Evolutionary conservation across 805 yeast genomes (phyloP).

Genomic region (Komagataella populi): DNA sequence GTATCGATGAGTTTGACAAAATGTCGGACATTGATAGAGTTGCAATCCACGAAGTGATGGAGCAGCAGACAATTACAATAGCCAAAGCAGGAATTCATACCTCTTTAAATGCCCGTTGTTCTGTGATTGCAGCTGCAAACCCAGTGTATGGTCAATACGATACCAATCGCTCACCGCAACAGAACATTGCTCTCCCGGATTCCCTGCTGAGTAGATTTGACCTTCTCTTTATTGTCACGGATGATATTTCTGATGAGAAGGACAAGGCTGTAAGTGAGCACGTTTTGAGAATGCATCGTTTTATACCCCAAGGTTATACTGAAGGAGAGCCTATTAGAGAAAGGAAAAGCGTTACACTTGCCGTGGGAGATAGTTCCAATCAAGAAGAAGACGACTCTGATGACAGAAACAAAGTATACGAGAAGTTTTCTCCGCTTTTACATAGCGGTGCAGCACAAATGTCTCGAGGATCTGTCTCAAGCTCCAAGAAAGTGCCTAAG

Average conservation of each 20-base stretch:
- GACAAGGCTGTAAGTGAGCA: slow-evolving; percentile 89
- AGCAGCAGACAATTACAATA: slow-evolving; percentile 95
- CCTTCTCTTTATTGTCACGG: slow-evolving; percentile 88
- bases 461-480: slow-evolving; percentile 16
- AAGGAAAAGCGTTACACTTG: slow-evolving; percentile 49
- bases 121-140: slow-evolving; percentile 95
- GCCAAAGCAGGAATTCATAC: slow-evolving; percentile 98
- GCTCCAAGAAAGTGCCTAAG: slow-evolving; percentile 22
- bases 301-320: slow-evolving; percentile 69
- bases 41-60: slow-evolving; percentile 99
- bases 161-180: slow-evolving; percentile 89
- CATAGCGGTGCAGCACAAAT: slow-evolving; percentile 62
- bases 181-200: slow-evolving; percentile 93
- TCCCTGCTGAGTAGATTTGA: slow-evolving; percentile 94
- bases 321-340: slow-evolving; percentile 95
- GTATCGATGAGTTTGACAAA: slow-evolving; percentile 98
- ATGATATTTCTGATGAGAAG: slow-evolving; percentile 74
- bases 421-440: slow-evolving; percentile 66
- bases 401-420: slow-evolving; percentile 56
- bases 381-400: slow-evolving; percentile 25
- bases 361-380: slow-evolving; percentile 58
- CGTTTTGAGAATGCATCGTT: slow-evolving; percentile 88
- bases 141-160: slow-evolving; percentile 97
- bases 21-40: slow-evolving; percentile 96
- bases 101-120: slow-evolving; percentile 89